Evolutionary conservation across 306 rosid genomes (phyloP).

Genomic region (Pterocarpus santalinus): DNA sequence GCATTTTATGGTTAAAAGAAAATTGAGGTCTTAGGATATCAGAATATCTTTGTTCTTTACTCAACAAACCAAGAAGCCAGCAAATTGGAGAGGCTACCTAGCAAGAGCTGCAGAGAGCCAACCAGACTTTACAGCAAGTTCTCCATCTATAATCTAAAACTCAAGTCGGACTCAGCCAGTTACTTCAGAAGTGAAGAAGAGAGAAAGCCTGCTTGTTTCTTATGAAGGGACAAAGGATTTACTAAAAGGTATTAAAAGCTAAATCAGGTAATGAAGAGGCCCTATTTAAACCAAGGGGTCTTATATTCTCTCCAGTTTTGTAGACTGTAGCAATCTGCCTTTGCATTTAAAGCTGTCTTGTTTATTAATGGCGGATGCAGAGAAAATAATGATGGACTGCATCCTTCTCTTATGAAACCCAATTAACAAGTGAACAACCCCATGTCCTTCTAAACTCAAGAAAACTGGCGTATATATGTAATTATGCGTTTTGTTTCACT

Average conservation of each 20-base stretch:
- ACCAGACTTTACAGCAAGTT: too few species aligned
- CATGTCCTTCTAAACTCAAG: slow-evolving; percentile 77
- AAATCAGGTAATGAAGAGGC: slow-evolving; percentile 58
- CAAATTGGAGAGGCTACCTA: neutral
- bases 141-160: slow-evolving; percentile 21
- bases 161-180: slow-evolving; percentile 52
- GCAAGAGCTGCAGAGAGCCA: too few species aligned
- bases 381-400: too few species aligned
- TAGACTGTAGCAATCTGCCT: slow-evolving; percentile 38
- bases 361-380: too few species aligned
- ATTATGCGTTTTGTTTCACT: slow-evolving; percentile 66
- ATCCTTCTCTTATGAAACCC: neutral
- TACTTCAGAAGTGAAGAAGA: slow-evolving; percentile 41
- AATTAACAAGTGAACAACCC: slow-evolving; percentile 60
- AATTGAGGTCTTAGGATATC: slow-evolving; percentile 3
- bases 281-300: slow-evolving; percentile 55
- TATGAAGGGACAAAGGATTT: slow-evolving; percentile 46
- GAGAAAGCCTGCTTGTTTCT: slow-evolving; percentile 36
- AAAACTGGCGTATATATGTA: slow-evolving; percentile 21
- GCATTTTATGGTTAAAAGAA: neutral
- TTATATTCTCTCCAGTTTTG: slow-evolving; percentile 61
- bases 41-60: slow-evolving; percentile 12
- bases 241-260: slow-evolving; percentile 53
- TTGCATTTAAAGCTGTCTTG: too few species aligned
- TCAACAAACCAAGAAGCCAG: slow-evolving; percentile 38